Conservation (phyloP, 305 asterid genomes). For the Fraxinus floribunda region DNA sequence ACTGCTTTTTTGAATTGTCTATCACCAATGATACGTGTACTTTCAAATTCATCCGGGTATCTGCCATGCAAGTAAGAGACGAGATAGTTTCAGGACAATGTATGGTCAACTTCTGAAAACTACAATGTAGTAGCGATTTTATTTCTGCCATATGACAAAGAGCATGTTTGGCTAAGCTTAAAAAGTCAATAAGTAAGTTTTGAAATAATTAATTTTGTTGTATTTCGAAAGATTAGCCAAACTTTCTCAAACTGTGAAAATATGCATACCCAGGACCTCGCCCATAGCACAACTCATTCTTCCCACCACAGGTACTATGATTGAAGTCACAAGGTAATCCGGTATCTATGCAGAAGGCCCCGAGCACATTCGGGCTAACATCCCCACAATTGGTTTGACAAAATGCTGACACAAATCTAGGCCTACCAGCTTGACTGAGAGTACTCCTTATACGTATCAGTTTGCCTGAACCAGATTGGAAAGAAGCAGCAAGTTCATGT, state of each 20-base stretch:
- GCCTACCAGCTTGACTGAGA: conserved; percentile 67
- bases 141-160: not conserved
- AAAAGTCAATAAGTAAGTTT: not conserved
- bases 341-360: conserved; percentile 89
- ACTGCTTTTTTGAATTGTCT: conserved; percentile 82
- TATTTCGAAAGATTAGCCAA: not conserved
- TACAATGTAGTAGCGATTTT: not conserved
- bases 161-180: not conserved
- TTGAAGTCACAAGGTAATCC: conserved; percentile 95
- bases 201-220: not conserved
- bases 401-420: conserved; percentile 90
- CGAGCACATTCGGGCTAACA: conserved; percentile 97
- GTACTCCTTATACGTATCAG: conserved; percentile 81
- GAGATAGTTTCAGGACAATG: conserved; percentile 6
- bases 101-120: not conserved
- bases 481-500: conserved; percentile 84
- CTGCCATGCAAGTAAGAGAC: conserved; percentile 42
- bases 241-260: conserved; percentile 6
- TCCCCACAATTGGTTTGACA: conserved; percentile 97
- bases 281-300: conserved; percentile 93
- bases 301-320: conserved; percentile 94
- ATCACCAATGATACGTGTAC: conserved; percentile 91
- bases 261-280: conserved; percentile 91
- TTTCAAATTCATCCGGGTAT: conserved; percentile 91
- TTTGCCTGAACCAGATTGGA: conserved; percentile 62